Evolutionary conservation across 2,329 filamentous ascomycete genomes (phyloP), one percentile per base, ranked within the genome.

Genomic region (Nectriaceae sp.): DNA sequence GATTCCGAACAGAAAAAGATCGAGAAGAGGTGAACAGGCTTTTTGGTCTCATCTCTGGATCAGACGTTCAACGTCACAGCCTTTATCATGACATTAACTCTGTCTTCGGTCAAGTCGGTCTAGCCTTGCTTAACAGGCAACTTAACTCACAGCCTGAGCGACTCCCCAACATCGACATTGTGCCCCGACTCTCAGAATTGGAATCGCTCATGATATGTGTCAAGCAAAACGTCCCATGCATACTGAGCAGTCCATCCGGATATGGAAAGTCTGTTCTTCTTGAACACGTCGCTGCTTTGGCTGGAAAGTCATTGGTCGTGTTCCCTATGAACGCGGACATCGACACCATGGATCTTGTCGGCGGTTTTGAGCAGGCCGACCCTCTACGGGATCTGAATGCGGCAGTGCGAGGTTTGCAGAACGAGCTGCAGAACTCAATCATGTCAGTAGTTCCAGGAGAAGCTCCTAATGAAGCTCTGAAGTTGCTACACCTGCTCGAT

Each of bases 271-370:
- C 90, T 1, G 81, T 83, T 4, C 76, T 96, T 4, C 74, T 99
- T 13, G 80, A 87, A 50, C 86, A 93, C 54, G 77, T 96, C 21
- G 92, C 94, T n/a, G 85, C 88, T 11, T 72, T 88, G 20, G 83
- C 83, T 36, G 94, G 94, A 20, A 87, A 87, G 46, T 77, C 84
- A 1, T 74, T 97, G 3, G 81, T 92, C 24, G 88, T 90, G 15
- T 89, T 97, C 60, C 85, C 92, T 1, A 84, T 99, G 71, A 99
- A 96, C 65, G 87, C 92, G 5, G 95, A 99, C 61, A 89, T 96
- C 38, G 94, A 99, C 67, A 92, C 93, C 1, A 96, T 96, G 85
- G 94, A 99, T 69, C 82, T 99, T 47, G 90, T 99, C 47, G 94
- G 94, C 62, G 94, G 94, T 0, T 99, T 96, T 64, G 94, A 99